Conservation (phyloP, 768 basidiomycete genomes). For the Tricholoma bakamatsutake region DNA sequence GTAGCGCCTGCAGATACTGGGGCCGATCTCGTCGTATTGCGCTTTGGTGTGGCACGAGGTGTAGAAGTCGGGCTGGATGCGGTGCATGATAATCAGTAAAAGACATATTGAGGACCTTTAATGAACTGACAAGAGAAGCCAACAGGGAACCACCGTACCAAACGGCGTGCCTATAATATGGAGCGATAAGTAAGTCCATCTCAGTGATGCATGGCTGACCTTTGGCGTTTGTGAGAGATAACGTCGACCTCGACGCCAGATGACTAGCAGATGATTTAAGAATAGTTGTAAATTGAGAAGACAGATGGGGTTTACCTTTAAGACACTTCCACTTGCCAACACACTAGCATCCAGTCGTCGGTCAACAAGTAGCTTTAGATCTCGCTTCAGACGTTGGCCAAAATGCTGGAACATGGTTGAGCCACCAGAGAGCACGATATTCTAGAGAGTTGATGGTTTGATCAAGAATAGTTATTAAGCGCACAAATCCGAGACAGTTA, state of each 20-base stretch:
- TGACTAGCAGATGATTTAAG: slow-evolving; percentile 45
- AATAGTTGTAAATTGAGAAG: not conserved
- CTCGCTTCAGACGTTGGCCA: slow-evolving; percentile 92
- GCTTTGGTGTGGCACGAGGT: slow-evolving; percentile 91
- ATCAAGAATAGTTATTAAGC: not conserved
- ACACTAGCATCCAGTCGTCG: slow-evolving; percentile 78
- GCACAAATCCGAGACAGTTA: slow-evolving; percentile 17
- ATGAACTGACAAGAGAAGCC: slow-evolving; percentile 72
- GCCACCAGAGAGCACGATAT: slow-evolving; percentile 95
- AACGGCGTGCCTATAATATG: slow-evolving; percentile 67
- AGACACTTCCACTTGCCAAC: slow-evolving; percentile 62
- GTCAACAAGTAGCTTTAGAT: slow-evolving; percentile 92
- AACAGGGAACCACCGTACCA: slow-evolving; percentile 98
- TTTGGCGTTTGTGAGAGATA: slow-evolving; percentile 95
- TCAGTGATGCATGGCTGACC: slow-evolving; percentile 34
- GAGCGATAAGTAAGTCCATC: slow-evolving; percentile 2
- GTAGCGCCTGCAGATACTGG: slow-evolving; percentile 88
- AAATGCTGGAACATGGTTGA: slow-evolving; percentile 99
- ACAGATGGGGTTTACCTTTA: slow-evolving; percentile 50
- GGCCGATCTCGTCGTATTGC: slow-evolving; percentile 91
- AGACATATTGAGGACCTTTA: not conserved
- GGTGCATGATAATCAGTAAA: not conserved
- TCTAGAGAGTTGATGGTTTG: slow-evolving; percentile 37
- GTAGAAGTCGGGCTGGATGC: slow-evolving; percentile 84
- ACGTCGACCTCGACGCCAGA: slow-evolving; percentile 98